Evolutionary conservation across 345 rosid genomes (phyloP).

Genomic region (Ailanthus altissimus): DNA sequence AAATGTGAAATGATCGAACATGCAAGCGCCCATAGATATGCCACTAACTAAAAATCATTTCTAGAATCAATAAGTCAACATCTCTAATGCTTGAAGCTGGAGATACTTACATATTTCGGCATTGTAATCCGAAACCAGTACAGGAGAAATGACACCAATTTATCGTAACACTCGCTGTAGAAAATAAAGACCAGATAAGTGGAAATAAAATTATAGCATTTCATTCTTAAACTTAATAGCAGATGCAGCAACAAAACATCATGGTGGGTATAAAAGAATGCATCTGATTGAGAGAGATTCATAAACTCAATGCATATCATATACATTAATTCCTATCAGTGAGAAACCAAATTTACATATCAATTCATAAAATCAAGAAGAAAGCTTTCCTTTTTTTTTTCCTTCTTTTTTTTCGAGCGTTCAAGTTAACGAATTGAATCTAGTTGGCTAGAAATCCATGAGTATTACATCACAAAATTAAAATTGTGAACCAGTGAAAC

Average conservation of each 20-base stretch:
- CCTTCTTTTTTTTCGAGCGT: no score
- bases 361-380: no score
- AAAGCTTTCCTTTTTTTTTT: no score
- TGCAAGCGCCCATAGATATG: no score
- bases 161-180: conserved; percentile 75
- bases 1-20: no score
- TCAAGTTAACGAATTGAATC: no score
- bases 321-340: no score
- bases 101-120: conserved; percentile 51
- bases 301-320: neutral
- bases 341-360: no score
- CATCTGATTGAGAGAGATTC: neutral
- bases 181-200: conserved; percentile 4
- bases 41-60: no score
- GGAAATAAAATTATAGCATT: neutral
- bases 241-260: neutral
- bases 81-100: neutral
- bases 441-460: no score
- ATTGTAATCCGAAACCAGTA: conserved; percentile 81
- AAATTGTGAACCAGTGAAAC: no score
- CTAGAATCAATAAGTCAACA: neutral
- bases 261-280: neutral
- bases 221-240: neutral
- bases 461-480: no score
- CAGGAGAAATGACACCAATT: conserved; percentile 72